Evolutionary conservation across 495 filamentous ascomycete species (phyloP).

Genomic region (Neurospora discreta): DNA sequence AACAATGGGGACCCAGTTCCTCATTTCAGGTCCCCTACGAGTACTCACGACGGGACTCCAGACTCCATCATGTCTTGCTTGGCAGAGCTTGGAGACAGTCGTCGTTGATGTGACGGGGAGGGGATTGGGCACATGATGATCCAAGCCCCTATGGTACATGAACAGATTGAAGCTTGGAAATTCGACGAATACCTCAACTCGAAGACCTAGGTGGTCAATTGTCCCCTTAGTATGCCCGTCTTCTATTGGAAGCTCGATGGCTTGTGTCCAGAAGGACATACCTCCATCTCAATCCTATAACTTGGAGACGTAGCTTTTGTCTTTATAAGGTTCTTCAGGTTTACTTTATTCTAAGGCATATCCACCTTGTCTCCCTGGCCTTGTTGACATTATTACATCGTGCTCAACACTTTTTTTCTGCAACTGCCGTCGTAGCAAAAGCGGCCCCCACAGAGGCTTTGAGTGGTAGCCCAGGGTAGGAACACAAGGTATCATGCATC

Average conservation of each 20-base stretch:
- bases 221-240: neutral
- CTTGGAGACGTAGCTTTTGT: neutral
- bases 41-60: neutral
- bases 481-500: neutral
- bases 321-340: neutral
- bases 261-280: neutral
- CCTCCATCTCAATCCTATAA: neutral
- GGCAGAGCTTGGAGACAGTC: neutral
- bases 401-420: neutral
- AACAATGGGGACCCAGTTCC: neutral
- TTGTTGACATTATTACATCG: neutral
- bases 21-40: neutral
- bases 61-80: neutral
- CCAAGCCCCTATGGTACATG: neutral
- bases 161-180: neutral
- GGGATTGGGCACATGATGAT: neutral
- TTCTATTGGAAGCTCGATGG: neutral
- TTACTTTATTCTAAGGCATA: neutral
- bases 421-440: neutral
- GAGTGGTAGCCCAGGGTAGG: neutral
- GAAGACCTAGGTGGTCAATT: neutral
- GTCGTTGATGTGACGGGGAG: neutral
- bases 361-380: neutral
- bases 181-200: too few species aligned
- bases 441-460: neutral